These are phyloP conservation scores for Fusarium sp. DNA, from an alignment of 2,329 filamentous ascomycete species.

Conservation along the genomic window DNA sequence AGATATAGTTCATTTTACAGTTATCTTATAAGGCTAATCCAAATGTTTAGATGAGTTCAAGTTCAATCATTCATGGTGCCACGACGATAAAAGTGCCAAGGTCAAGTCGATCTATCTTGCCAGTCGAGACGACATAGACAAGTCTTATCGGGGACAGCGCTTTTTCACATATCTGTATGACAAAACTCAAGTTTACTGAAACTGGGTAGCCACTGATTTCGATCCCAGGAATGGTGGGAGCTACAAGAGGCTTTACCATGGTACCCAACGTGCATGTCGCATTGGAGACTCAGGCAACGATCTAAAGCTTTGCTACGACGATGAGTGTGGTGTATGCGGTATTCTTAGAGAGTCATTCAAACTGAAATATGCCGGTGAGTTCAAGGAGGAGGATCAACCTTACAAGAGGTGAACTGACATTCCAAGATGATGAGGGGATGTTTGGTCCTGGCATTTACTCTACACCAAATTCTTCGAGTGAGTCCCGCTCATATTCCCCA, in stretches of 20 bases:
- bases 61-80: background rate
- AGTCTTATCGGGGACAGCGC: background rate
- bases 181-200: too few relatives aligned
- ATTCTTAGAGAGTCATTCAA: background rate
- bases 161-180: background rate
- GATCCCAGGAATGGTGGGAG: background rate
- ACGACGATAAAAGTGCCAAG: background rate
- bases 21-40: rapidly evolving
- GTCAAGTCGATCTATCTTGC: background rate
- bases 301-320: background rate
- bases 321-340: background rate
- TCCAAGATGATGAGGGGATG: background rate
- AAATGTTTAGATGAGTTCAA: background rate
- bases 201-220: too few relatives aligned
- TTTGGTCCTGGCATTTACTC: background rate
- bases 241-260: background rate
- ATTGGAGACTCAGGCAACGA: background rate
- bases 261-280: background rate
- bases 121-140: background rate
- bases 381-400: too few relatives aligned
- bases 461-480: background rate
- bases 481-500: rapidly evolving
- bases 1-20: rapidly evolving
- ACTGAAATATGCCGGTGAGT: background rate
- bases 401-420: background rate